Evolutionary conservation across 148 eudicot species (phyloP).

Genomic region (Pharnaceum exiguum): DNA sequence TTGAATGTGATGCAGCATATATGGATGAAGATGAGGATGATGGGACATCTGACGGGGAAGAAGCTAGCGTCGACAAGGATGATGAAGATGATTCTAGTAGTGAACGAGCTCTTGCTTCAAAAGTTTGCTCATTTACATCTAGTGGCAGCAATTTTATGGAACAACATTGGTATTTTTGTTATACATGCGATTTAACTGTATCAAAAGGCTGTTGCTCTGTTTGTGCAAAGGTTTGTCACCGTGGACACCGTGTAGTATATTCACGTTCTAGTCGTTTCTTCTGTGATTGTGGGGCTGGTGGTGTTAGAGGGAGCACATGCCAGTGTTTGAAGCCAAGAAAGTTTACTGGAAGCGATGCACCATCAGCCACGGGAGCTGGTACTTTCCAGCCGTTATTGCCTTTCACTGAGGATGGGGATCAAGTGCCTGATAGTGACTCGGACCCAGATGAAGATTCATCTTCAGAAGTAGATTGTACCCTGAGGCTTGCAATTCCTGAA

Average conservation of each 20-base stretch:
- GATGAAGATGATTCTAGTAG: constrained; percentile 89
- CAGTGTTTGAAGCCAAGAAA: constrained; percentile 96
- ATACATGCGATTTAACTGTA: constrained; percentile 96
- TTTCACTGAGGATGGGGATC: constrained; percentile 79
- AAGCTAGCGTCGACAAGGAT: constrained; percentile 82
- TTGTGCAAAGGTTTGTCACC: constrained; percentile 99
- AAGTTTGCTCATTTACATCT: constrained; percentile 97
- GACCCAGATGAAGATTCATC: constrained; percentile 80
- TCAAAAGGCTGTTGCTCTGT: constrained; percentile 99
- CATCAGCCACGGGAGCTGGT: constrained; percentile 43
- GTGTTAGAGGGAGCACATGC: constrained; percentile 96
- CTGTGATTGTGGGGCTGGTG: constrained; percentile 99
- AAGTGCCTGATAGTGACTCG: constrained; percentile 90
- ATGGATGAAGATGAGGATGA: constrained; percentile 99
- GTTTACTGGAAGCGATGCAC: constrained; percentile 45
- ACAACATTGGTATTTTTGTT: constrained; percentile 99
- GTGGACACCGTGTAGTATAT: constrained; percentile 98
- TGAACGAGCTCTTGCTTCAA: constrained; percentile 92
- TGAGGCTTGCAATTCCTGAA: constrained; percentile 61
- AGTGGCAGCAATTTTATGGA: constrained; percentile 99
- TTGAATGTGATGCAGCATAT: constrained; percentile 97
- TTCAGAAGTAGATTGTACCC: constrained; percentile 53
- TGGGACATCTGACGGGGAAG: constrained; percentile 98
- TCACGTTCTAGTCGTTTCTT: constrained; percentile 98
- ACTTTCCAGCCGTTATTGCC: constrained; percentile 77